Evolutionary conservation across 331 rosid species (phyloP).

Genomic region (Arachis monticola): DNA sequence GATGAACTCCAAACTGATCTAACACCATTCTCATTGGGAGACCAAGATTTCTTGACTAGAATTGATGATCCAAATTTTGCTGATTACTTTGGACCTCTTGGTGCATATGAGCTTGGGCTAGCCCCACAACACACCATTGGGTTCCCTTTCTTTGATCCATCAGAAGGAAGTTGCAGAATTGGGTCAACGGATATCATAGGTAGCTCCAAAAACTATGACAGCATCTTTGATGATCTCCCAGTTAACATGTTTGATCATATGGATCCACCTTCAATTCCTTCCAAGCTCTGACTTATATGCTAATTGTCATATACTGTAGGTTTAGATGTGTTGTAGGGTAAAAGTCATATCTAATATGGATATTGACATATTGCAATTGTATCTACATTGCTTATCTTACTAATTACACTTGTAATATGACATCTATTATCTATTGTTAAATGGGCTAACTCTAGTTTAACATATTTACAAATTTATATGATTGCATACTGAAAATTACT

Average conservation of each 20-base stretch:
- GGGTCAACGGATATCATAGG: conserved; percentile 39
- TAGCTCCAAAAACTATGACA: conserved; percentile 35
- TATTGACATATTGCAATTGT: not conserved
- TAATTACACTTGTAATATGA: too few relatives aligned
- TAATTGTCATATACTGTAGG: not conserved
- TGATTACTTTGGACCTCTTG: conserved; percentile 49
- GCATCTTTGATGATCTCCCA: conserved; percentile 78
- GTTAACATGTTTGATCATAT: conserved; percentile 64
- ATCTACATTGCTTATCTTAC: too few relatives aligned
- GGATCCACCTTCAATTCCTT: conserved; percentile 51
- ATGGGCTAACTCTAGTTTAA: not conserved
- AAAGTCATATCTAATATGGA: conserved; percentile 9
- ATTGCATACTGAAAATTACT: not conserved
- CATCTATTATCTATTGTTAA: too few relatives aligned
- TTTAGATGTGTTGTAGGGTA: conserved; percentile 22
- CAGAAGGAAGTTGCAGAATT: conserved; percentile 49
- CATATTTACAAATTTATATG: not conserved
- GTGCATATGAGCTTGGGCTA: conserved; percentile 46
- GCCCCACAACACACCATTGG: conserved; percentile 41
- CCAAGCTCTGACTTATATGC: conserved; percentile 42
- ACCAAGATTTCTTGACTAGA: conserved; percentile 47
- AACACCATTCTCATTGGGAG: conserved; percentile 47
- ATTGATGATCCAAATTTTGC: conserved; percentile 50
- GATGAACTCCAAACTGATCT: conserved; percentile 50
- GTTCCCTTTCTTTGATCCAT: conserved; percentile 50